Evolutionary conservation across 257 asterid genomes (phyloP), one percentile per base, ranked within the genome.

Genomic region (Rubia yunnanensis): DNA sequence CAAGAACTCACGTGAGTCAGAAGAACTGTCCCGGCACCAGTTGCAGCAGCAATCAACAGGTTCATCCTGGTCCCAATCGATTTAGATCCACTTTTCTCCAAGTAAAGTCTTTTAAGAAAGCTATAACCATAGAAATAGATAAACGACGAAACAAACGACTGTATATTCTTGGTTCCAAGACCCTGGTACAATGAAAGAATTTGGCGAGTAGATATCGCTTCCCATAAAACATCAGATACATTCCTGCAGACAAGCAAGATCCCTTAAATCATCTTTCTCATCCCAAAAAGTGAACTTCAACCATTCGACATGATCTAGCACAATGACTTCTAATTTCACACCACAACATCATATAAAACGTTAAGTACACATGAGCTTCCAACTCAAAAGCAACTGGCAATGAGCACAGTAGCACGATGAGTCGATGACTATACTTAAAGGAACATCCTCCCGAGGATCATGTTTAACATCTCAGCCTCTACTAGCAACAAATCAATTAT

Each of bases 41-140:
- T 94, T 41, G 86, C 95, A 65, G 94, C 96, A 23, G 95, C 98
- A 79, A 92, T 83, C 78, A 89, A 60, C 78, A 92, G 82, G 82
- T 92, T 92, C 26, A 86, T 96, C 74, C 66, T 76, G 20, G 95
- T 92, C 70, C 96, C 96, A n/a, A 92, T 84, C 32, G 89, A 92
- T 74, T 84, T 85, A 49, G 52, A 81, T 60, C 96, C 87, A 64
- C 85, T 87, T 78, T 82, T 78, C 78, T 76, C 78, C 81, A 89
- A 69, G 79, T 92, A 89, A 48, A 89, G 81, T 60, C 85, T 79
- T 84, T 92, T 92, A 30, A 92, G 76, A 75, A 84, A 89, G 75
- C 95, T 88, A 76, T 92, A 92, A 39, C 92, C 98, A 54, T 89
- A 92, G 80, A 92, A 92, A 78, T 92, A 92, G 49, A 92, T 77